Conservation (phyloP, 1,284 basidiomycete genomes). For the Leccinum pallidistipes region DNA sequence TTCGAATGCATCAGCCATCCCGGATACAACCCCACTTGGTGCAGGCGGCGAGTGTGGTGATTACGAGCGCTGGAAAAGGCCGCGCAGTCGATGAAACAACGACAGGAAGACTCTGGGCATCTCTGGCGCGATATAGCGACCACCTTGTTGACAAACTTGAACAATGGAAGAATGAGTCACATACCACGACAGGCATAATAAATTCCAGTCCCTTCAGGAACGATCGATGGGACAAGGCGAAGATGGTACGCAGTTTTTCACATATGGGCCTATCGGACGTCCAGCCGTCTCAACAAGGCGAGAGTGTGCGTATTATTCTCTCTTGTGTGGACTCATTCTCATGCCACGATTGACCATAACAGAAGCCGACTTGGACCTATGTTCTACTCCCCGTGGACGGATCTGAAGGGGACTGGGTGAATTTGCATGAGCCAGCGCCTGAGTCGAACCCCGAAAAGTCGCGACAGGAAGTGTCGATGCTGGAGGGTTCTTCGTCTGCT, state of each 20-base stretch:
- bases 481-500: constrained; percentile 7
- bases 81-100: constrained; percentile 35
- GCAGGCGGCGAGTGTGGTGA: constrained; percentile 54
- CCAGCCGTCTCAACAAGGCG: constrained; percentile 12
- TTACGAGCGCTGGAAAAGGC: constrained; percentile 42
- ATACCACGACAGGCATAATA: constrained; percentile 20
- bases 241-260: constrained; percentile 79
- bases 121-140: constrained; percentile 77
- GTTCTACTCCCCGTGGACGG: constrained; percentile 41
- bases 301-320: constrained; percentile 16
- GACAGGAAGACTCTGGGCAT: constrained; percentile 63
- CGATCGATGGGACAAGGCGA: constrained; percentile 65
- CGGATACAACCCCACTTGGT: constrained; percentile 51
- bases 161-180: constrained; percentile 55
- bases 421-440: constrained; percentile 39
- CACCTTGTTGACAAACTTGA: constrained; percentile 61
- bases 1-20: constrained; percentile 59
- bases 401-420: constrained; percentile 40
- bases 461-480: background rate
- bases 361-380: constrained; percentile 44
- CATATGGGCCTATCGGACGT: constrained; percentile 46
- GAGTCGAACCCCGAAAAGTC: constrained; percentile 17
- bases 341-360: constrained; percentile 27
- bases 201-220: constrained; percentile 46
- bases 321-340: background rate